Base-by-base conservation (phyloP, 2,329 filamentous ascomycete genomes). In the Passalora sequoiae region DNA sequence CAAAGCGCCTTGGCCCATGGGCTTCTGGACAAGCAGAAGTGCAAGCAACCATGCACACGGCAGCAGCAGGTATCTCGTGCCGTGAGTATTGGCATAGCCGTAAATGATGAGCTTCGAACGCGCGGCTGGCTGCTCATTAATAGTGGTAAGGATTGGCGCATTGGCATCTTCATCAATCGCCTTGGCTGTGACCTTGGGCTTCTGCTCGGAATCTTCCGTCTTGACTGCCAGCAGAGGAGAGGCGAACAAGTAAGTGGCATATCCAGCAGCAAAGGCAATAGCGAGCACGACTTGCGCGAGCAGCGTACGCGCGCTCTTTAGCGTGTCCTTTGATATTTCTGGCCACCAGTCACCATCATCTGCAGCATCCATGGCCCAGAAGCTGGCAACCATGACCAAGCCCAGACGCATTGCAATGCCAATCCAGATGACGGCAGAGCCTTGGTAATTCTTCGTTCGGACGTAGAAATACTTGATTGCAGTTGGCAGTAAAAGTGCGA, bases 61-160 rank as follows among this genome's bases (percentile, higher is more conserved):
- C 5, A 97, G 76, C 24, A 97, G 73, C 54, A 95, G 82, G 67
- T 94, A 97, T 20, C 91, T 84, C 1, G 87, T 84, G 45, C 92
- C 92, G 60, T 95, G 83, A n/a, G 87, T 80, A 60, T 98, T 98
- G 51, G 84, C 86, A 66, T 94, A 97, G 32, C 92, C 92, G 13
- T 94, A 76, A 22, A 84, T 86, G 47, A 96, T 80, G 29, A 65
- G 52, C 43, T 62, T 65, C 27, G 55, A 51, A 13, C 57, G 55
- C 25, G 59, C 54, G 12, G 49, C 39, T 4, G 49, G 39, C 4
- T 72, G 55, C 28, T 43, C 33, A 29, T 58, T 58, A 44, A 64
- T 54, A 17, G 66, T 55, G 4, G 67, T 64, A 46, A 71, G 61
- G 44, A 64, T 56, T 31, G 65, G 63, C 3, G 59, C 55, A 5